Base-by-base conservation (phyloP, 257 asterid genomes). In the Sherardia arvensis region DNA sequence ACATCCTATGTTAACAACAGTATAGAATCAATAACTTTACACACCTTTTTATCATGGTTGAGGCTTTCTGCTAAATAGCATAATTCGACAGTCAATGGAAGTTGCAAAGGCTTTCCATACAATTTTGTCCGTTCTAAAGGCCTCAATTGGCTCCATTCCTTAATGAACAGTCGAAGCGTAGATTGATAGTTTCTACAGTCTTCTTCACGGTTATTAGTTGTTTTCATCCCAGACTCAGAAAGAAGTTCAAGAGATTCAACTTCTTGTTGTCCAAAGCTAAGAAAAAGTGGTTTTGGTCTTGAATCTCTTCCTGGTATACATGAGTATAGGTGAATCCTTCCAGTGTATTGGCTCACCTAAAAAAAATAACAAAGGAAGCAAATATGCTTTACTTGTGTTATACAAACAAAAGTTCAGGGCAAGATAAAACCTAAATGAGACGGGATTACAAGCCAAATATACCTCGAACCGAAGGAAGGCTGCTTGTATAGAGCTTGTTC, bases 281-380 rank as follows among this genome's bases (percentile, higher is more conserved):
- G 76, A 65, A 85, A 84, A 79, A 92, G 87, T 76, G 99, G 99
- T 28, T 45, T 78, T 56, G 99, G 99, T 64, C 99, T 87, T 74
- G 84, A 75, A 77, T 87, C 87, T 71, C 76, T 62, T 78, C 81
- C 95, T 29, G 84, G 79, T 68, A 75, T 70, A 78, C 99, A 89
- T 33, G 88, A 75, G 79, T 89, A 92, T 75, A 92, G 66, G 78
- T 92, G 97, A 72, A 92, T 76, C 81, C 99, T 81, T 75, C 96
- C 96, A n/a, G 99, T 92, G 67, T 92, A 82, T 66, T 73, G 82
- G 81, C 99, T 92, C 69, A 92, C 91, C 99, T 92, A 80, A 61
- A 81, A 22, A 29, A 34, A 47, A 11, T 8, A 21, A 21, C 27
- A 6, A 70, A 40, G 60, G 32, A 61, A 23, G 29, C n/a, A 48